Conservation (phyloP, 2,329 filamentous ascomycete species). For the Exophiala sp. region DNA sequence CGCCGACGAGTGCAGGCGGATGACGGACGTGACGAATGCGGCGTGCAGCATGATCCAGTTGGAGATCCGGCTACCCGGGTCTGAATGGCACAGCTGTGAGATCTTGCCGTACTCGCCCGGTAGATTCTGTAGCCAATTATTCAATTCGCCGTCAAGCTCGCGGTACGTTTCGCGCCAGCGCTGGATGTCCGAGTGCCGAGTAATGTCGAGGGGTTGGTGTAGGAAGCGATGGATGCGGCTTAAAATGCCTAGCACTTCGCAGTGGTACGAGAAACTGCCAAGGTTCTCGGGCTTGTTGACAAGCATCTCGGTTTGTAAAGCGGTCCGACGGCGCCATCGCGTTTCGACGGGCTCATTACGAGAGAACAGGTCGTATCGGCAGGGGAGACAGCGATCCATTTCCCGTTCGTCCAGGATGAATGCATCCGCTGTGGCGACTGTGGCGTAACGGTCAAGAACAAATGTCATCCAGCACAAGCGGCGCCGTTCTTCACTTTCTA, state of each 20-base stretch:
- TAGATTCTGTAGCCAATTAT: conserved; percentile 77
- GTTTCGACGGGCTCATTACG: conserved; percentile 83
- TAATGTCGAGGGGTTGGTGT: conserved; percentile 85
- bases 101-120: conserved; percentile 82
- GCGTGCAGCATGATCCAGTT: conserved; percentile 91
- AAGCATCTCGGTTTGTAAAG: conserved; percentile 11
- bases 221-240: conserved; percentile 85
- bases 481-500: conserved; percentile 82
- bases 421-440: conserved; percentile 85
- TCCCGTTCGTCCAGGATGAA: conserved; percentile 86
- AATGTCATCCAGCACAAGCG: conserved; percentile 95
- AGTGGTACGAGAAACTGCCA: conserved; percentile 83
- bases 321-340: conserved; percentile 64
- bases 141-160: conserved; percentile 74
- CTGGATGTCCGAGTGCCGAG: conserved; percentile 77
- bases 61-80: conserved; percentile 38
- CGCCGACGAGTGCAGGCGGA: conserved; percentile 84
- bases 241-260: conserved; percentile 85
- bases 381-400: conserved; percentile 81
- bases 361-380: conserved; percentile 79
- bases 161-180: conserved; percentile 85
- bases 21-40: conserved; percentile 86
- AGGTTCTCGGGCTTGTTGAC: conserved; percentile 70
- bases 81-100: conserved; percentile 66
- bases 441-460: conserved; percentile 82